These are phyloP conservation scores for Myochromella boudieri DNA, from an alignment of 768 basidiomycete genomes.

Conservation along the genomic window DNA sequence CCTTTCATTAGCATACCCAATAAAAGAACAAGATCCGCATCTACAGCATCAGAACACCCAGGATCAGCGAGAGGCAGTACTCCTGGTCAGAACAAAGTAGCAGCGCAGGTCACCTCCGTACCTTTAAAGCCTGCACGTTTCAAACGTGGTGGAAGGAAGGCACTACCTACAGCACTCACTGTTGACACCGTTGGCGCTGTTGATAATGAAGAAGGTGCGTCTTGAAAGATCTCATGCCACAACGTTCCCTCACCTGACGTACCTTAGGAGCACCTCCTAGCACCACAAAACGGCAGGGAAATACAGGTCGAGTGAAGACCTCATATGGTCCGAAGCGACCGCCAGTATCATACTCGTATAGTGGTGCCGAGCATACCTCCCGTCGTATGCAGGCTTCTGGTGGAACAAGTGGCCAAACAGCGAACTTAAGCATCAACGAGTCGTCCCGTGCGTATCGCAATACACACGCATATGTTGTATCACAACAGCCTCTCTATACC, in stretches of 20 bases:
- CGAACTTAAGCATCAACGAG: slow-evolving; percentile 41
- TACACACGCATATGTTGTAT: slow-evolving; percentile 77
- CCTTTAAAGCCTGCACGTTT: slow-evolving; percentile 31
- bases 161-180: slow-evolving; percentile 19
- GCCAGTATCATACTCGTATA: slow-evolving; percentile 28
- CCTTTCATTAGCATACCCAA: slow-evolving; percentile 41
- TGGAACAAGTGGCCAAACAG: slow-evolving; percentile 34
- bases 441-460: slow-evolving; percentile 70
- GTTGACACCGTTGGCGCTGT: slow-evolving; percentile 31
- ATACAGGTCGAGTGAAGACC: slow-evolving; percentile 39
- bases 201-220: slow-evolving; percentile 68
- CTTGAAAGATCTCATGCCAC: neutral
- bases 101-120: slow-evolving; percentile 30
- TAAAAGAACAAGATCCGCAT: slow-evolving; percentile 78
- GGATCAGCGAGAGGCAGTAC: slow-evolving; percentile 44
- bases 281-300: slow-evolving; percentile 35
- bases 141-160: slow-evolving; percentile 47
- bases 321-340: slow-evolving; percentile 39
- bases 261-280: slow-evolving; percentile 10
- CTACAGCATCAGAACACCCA: slow-evolving; percentile 63
- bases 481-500: slow-evolving; percentile 76
- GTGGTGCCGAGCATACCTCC: slow-evolving; percentile 42
- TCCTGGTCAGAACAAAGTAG: slow-evolving; percentile 28
- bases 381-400: slow-evolving; percentile 51
- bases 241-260: neutral